These are phyloP conservation scores for Rhodosporidiobolus sp. DNA, from an alignment of 768 basidiomycete species.

Conservation along the genomic window DNA sequence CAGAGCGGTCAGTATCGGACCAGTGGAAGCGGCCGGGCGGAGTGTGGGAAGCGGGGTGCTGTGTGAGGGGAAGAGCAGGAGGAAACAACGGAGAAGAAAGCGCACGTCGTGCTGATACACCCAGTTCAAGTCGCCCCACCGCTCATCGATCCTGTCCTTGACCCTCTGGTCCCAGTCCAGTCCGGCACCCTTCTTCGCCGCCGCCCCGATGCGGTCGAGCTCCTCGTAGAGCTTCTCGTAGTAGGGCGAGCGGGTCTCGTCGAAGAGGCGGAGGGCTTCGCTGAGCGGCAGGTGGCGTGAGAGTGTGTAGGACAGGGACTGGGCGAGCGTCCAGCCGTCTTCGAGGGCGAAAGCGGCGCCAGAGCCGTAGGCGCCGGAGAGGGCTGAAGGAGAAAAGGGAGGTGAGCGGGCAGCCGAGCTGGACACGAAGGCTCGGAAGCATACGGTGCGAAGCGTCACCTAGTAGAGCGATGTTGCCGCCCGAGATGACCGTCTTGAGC, in stretches of 20 bases:
- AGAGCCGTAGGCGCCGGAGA: neutral
- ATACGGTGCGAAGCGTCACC: constrained; percentile 7
- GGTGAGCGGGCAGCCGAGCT: neutral
- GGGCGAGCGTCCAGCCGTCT: neutral
- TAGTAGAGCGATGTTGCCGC: constrained; percentile 2
- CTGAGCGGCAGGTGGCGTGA: neutral
- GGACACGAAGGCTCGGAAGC: neutral
- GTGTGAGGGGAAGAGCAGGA: neutral
- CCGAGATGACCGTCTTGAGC: neutral
- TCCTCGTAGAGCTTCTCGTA: neutral
- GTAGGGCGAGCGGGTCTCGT: neutral
- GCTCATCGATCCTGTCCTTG: neutral
- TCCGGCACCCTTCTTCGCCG: neutral
- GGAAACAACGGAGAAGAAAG: neutral
- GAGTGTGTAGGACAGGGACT: neutral
- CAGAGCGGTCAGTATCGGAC: neutral
- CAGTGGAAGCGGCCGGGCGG: no score
- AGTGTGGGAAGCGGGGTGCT: no score
- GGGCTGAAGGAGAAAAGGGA: neutral
- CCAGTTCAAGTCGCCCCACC: neutral
- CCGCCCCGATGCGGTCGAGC: neutral
- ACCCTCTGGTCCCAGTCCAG: neutral
- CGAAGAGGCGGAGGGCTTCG: neutral
- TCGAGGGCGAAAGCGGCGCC: constrained; percentile 13
- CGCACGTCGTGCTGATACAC: neutral